phyloP scores from a whole-genome alignment of 345 rosid genomes.

The Moricandia moricandioides region DNA sequence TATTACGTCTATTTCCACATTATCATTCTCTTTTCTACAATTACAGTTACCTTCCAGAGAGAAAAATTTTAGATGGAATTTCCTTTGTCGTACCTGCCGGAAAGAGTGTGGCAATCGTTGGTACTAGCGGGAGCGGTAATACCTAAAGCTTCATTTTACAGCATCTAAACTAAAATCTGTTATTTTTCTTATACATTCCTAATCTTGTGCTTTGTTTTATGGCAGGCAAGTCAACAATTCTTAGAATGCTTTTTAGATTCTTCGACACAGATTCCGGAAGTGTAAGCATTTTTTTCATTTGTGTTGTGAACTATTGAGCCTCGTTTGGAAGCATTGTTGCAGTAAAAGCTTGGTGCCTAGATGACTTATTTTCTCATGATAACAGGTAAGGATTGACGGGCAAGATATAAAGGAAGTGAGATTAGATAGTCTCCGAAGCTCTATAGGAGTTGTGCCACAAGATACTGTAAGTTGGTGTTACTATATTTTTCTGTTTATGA shows the following conservation, averaged over 20 bases:
- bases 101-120: slow-evolving; percentile 96
- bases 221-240: slow-evolving; percentile 96
- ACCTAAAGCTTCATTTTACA: slow-evolving; percentile 1
- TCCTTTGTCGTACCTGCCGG: slow-evolving; percentile 91
- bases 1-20: neutral
- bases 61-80: slow-evolving; percentile 91
- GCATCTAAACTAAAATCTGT: neutral
- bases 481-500: neutral
- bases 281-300: slow-evolving; percentile 48
- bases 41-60: slow-evolving; percentile 74
- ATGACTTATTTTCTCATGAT: slow-evolving; percentile 7
- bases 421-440: slow-evolving; percentile 65
- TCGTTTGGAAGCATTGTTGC: slow-evolving; percentile 18
- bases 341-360: slow-evolving; percentile 11
- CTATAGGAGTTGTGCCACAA: slow-evolving; percentile 94
- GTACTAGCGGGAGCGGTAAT: slow-evolving; percentile 97
- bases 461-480: slow-evolving; percentile 68
- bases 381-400: slow-evolving; percentile 75
- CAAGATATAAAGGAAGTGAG: slow-evolving; percentile 82
- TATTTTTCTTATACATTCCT: slow-evolving; percentile 19
- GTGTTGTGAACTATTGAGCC: neutral
- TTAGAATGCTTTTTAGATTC: slow-evolving; percentile 85
- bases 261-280: slow-evolving; percentile 78
- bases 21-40: slow-evolving; percentile 16
- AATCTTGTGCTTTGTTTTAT: slow-evolving; percentile 31